These are phyloP conservation scores for Physcomitrium patens DNA, from an alignment of 225 moss, liverwort and hornwort species.

Conservation along the genomic window DNA sequence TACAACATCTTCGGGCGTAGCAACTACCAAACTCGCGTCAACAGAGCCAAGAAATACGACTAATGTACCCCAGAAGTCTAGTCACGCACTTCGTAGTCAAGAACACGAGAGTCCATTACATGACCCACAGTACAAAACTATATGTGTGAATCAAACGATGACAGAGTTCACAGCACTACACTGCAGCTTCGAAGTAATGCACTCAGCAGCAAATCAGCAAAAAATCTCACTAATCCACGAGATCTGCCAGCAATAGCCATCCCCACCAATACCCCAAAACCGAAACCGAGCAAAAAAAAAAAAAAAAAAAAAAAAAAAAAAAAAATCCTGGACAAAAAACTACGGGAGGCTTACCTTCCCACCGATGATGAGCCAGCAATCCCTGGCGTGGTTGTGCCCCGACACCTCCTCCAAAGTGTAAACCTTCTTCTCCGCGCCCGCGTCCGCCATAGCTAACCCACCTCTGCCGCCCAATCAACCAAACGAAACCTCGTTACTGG, in stretches of 20 bases:
- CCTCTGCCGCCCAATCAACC: neutral
- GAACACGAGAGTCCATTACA: neutral
- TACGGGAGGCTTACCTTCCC: slow-evolving; percentile 47
- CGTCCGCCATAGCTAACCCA: slow-evolving; percentile 27
- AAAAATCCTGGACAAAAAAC: neutral
- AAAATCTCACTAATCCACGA: neutral
- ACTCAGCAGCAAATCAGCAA: neutral
- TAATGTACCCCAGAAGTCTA: neutral
- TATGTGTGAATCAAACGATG: neutral
- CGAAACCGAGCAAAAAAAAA: no score
- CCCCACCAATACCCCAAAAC: no score
- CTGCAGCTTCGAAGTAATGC: neutral
- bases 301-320: neutral
- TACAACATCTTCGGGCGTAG: no score
- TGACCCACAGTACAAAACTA: neutral
- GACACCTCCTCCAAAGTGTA: slow-evolving; percentile 63
- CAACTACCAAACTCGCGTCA: no score
- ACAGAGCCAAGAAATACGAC: no score
- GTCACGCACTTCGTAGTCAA: neutral
- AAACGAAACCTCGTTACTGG: neutral
- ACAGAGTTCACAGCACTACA: neutral
- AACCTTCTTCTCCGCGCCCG: slow-evolving; percentile 43
- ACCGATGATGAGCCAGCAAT: slow-evolving; percentile 71
- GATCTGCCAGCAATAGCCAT: neutral
- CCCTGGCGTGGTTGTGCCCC: slow-evolving; percentile 57